phyloP scores from a whole-genome alignment of 345 rosid genomes.

The Eucalyptus virginea region DNA sequence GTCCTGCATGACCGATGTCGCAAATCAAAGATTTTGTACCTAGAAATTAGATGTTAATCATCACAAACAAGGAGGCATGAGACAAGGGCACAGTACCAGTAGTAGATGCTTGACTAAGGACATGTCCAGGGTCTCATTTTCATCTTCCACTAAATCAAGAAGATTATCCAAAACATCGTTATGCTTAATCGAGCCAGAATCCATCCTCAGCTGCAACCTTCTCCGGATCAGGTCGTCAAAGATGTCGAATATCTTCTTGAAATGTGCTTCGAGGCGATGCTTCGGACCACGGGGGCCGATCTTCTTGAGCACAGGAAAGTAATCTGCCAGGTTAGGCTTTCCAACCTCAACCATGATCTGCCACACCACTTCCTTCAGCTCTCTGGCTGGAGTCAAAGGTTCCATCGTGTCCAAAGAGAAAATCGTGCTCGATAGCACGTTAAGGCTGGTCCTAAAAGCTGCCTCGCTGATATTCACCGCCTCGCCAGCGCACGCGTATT shows the following conservation, averaged over 20 bases:
- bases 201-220: background rate
- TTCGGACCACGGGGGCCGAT: conserved; percentile 9
- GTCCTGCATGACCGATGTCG: background rate
- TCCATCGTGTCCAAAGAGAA: conserved; percentile 3
- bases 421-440: background rate
- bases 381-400: background rate
- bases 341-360: conserved; percentile 4
- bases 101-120: background rate
- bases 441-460: conserved; percentile 5
- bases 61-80: background rate
- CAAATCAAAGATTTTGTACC: background rate
- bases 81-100: background rate
- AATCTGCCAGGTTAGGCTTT: conserved; percentile 18
- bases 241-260: background rate
- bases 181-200: background rate
- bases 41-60: background rate
- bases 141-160: conserved; percentile 2
- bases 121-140: background rate
- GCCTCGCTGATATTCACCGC: background rate
- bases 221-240: background rate
- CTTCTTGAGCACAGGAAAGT: conserved; percentile 8
- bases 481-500: background rate
- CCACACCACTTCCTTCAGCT: background rate
- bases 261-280: background rate
- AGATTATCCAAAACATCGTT: conserved; percentile 27